Base-by-base conservation (phyloP, 805 yeast species). In the Kazachstania africana region DNA sequence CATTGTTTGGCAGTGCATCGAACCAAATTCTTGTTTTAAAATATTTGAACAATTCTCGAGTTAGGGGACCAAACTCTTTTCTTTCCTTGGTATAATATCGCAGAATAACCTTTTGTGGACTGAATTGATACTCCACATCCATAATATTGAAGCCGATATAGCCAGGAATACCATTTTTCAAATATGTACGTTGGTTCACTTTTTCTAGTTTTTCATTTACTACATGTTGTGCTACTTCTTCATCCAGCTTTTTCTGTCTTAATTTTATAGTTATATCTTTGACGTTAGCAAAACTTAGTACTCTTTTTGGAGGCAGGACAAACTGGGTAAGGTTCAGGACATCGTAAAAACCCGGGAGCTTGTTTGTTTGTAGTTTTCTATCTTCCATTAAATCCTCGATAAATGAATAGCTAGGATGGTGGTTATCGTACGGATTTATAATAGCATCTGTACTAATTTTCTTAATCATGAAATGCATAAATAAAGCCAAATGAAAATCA, bases 21-120 rank as follows among this genome's bases (percentile, higher is more conserved):
- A 81, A 59, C 91, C 93, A 81, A 40, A 79, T 79, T 46, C 88
- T 63, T 0, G 87, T 78, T 55, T 79, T 79, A 60, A 77, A 79
- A 36, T 76, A 72, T 48, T 77, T 73, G 62, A 78, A 79, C 19
- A 79, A 56, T 45, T 79, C 88, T 36, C 78, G 72, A 33, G 78
- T 78, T 46, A 79, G 62, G 28, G 72, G 78, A 36, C 88, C 62
- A 50, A 79, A 79, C 49, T 81, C 91, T 34, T 79, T 67, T 42
- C 91, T 60, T 44, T 74, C 74, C 29, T 69, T 65, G 45, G 78
- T 66, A 34, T 63, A 65, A 47, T 77, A 78, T 54, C 78, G 80
- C 43, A 80, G 76, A 5, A 78, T 80, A 38, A 80, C 62, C 44
- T 81, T 81, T 49, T 78, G 78, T 36, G 80, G 70, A 52, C 81